A percentile compares a stretch with the other conserved stretches of the same genome.
Conservation (phyloP, 139 green algal species). For the Pycnococcus provasolii region DNA sequence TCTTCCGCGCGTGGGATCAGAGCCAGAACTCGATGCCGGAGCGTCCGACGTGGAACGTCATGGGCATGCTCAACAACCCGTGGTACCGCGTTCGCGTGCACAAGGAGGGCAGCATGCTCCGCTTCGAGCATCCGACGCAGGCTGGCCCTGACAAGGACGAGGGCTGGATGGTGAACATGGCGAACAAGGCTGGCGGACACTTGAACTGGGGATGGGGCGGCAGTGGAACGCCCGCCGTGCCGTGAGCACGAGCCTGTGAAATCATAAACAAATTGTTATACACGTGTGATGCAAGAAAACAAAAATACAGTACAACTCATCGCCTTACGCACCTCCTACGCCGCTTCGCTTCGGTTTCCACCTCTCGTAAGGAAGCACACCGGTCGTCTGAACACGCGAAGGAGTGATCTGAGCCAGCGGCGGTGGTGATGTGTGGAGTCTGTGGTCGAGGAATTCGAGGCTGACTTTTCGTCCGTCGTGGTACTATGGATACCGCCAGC, state of each 20-base stretch:
- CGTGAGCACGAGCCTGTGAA: not conserved
- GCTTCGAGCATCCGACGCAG: constrained; percentile 61
- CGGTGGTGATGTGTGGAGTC: too few relatives aligned
- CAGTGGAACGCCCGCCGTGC: not conserved
- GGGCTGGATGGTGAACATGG: constrained; percentile 48
- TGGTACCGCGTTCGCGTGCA: constrained; percentile 45
- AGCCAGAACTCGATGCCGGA: constrained; percentile 55
- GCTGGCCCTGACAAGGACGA: constrained; percentile 31
- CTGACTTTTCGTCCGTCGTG: too few relatives aligned
- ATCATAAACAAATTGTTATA: too few relatives aligned
- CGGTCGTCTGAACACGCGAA: too few relatives aligned
- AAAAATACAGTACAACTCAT: too few relatives aligned
- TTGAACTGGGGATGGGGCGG: constrained; percentile 16
- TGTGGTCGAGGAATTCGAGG: too few relatives aligned
- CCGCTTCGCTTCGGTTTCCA: too few relatives aligned
- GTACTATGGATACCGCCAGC: too few relatives aligned
- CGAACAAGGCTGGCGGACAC: not conserved
- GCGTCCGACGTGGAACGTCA: constrained; percentile 72
- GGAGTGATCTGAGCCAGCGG: too few relatives aligned
- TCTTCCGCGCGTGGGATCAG: constrained; percentile 62
- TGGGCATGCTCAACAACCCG: constrained; percentile 96
- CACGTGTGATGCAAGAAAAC: too few relatives aligned
- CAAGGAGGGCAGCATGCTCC: constrained; percentile 26
- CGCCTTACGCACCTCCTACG: too few relatives aligned
- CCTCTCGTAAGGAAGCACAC: too few relatives aligned